Conservation (phyloP, 805 yeast genomes). For the Candida ascalaphidarum region DNA sequence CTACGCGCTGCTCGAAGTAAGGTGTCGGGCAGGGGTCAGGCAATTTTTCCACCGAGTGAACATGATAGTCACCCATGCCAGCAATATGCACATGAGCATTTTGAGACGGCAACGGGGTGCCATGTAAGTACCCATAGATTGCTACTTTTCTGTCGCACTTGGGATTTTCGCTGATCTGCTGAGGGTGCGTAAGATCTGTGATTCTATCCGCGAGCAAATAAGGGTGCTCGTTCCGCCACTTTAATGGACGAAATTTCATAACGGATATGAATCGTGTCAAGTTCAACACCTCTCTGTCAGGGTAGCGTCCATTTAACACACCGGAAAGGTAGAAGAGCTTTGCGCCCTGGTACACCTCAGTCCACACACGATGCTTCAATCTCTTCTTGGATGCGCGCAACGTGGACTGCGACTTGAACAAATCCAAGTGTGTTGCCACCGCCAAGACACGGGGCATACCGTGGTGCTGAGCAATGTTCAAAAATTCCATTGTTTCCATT, state of each 20-base stretch:
- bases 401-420: constrained; percentile 84
- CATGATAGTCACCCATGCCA: constrained; percentile 86
- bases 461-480: constrained; percentile 93
- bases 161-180: constrained; percentile 63
- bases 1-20: constrained; percentile 74
- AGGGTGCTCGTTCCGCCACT: constrained; percentile 99
- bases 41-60: constrained; percentile 70
- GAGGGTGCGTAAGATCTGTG: constrained; percentile 92
- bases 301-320: constrained; percentile 93
- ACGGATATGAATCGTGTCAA: constrained; percentile 88
- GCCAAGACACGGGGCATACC: constrained; percentile 98
- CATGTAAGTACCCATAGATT: constrained; percentile 89
- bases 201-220: constrained; percentile 85
- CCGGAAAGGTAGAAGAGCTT: constrained; percentile 91
- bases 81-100: constrained; percentile 85
- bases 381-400: constrained; percentile 86
- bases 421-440: constrained; percentile 89
- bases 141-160: constrained; percentile 88
- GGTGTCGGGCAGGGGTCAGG: constrained; percentile 99
- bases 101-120: constrained; percentile 67
- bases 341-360: constrained; percentile 98
- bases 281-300: constrained; percentile 91
- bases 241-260: constrained; percentile 97
- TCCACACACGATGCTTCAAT: constrained; percentile 93
- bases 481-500: constrained; percentile 99